These are phyloP conservation scores for Acer negundo DNA, from an alignment of 345 rosid genomes.

Conservation along the genomic window DNA sequence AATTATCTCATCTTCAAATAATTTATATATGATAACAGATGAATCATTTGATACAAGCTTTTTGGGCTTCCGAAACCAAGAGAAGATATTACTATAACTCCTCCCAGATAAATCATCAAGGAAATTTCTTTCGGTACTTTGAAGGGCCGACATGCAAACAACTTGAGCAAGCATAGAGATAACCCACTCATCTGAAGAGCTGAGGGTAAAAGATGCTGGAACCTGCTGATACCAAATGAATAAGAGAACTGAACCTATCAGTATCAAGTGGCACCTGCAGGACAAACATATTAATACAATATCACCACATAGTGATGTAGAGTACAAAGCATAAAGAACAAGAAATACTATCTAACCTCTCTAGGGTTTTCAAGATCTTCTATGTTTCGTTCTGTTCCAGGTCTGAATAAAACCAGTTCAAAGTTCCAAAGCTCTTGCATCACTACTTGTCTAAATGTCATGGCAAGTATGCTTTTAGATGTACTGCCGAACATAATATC, in stretches of 20 bases:
- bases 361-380: constrained; percentile 62
- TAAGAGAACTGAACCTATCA: constrained; percentile 65
- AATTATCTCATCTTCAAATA: constrained; percentile 64
- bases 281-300: constrained; percentile 38
- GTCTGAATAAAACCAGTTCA: constrained; percentile 61
- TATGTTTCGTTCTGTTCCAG: constrained; percentile 76
- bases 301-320: constrained; percentile 27
- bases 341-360: constrained; percentile 55
- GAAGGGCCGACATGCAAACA: constrained; percentile 62
- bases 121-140: constrained; percentile 57
- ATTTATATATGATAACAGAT: constrained; percentile 51
- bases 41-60: constrained; percentile 62
- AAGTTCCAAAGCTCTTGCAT: constrained; percentile 75
- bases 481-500: constrained; percentile 46
- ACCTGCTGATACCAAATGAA: constrained; percentile 74
- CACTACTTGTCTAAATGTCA: constrained; percentile 91
- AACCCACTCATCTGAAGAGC: constrained; percentile 61
- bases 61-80: constrained; percentile 48
- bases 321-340: background rate
- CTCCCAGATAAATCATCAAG: constrained; percentile 41
- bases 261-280: constrained; percentile 49
- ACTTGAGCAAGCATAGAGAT: constrained; percentile 79
- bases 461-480: constrained; percentile 71
- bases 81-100: constrained; percentile 33
- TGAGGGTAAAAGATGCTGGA: constrained; percentile 54